These are phyloP conservation scores for Saccharomyces eubayanus DNA, from an alignment of 805 yeast genomes.

Conservation along the genomic window DNA sequence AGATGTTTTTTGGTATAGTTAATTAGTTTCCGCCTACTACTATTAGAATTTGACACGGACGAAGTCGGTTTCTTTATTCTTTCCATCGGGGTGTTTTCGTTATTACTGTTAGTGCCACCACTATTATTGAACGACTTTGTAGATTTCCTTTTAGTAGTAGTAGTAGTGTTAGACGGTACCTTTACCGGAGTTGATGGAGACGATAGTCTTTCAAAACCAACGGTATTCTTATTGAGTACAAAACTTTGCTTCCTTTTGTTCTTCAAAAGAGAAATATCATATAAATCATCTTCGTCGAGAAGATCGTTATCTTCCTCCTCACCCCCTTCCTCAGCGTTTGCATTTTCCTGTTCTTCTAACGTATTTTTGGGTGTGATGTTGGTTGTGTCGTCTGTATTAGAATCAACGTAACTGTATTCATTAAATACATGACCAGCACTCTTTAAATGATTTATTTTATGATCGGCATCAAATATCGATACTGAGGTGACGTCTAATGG, in stretches of 20 bases:
- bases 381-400: background rate
- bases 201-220: constrained; percentile 7
- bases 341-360: background rate
- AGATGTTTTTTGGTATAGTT: background rate
- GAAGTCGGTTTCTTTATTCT: background rate
- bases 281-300: constrained; percentile 17
- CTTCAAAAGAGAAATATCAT: constrained; percentile 8
- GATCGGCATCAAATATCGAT: background rate
- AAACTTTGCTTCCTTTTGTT: constrained; percentile 10
- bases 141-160: background rate
- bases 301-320: constrained; percentile 10
- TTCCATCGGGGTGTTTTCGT: background rate
- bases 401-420: background rate
- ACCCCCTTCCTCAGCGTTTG: constrained; percentile 8
- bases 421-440: background rate
- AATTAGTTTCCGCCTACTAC: background rate
- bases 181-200: constrained; percentile 3
- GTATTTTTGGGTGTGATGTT: background rate
- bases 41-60: background rate
- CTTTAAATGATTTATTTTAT: background rate
- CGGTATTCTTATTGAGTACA: constrained; percentile 8
- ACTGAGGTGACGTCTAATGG: background rate
- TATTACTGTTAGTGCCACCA: background rate
- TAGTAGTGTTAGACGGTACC: background rate
- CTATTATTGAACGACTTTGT: background rate